phyloP scores from a whole-genome alignment of 169 alveolate species.

The Plasmodium vivax region DNA sequence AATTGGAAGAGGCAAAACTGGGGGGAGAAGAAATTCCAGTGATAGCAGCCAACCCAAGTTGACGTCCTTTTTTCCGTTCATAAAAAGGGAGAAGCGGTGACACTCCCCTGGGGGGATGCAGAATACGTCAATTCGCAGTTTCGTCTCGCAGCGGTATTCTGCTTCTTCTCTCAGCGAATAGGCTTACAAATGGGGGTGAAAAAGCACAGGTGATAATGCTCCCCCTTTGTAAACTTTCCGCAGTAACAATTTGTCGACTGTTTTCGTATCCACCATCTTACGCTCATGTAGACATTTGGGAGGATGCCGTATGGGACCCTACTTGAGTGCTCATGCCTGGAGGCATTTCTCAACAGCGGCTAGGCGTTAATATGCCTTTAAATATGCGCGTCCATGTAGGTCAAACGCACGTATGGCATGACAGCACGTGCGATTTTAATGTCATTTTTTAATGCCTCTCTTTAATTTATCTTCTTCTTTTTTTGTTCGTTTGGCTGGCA shows the following conservation, averaged over 20 bases:
- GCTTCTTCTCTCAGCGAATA: background rate
- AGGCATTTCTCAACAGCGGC: background rate
- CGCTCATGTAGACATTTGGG: background rate
- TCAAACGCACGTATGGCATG: background rate
- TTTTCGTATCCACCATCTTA: background rate
- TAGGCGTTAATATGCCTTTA: background rate
- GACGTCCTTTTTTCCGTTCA: conserved; percentile 42
- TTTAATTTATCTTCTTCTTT: background rate
- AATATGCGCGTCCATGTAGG: background rate
- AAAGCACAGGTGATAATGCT: background rate
- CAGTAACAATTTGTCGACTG: background rate
- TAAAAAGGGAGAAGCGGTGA: conserved; percentile 16
- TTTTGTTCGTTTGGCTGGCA: background rate
- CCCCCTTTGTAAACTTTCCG: background rate
- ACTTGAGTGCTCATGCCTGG: background rate
- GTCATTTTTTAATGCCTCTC: background rate
- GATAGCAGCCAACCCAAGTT: conserved; percentile 37
- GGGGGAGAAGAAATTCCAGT: conserved; percentile 1
- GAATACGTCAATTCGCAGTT: background rate
- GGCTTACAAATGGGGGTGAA: background rate
- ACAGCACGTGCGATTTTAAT: background rate
- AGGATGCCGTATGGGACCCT: background rate
- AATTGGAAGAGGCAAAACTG: background rate
- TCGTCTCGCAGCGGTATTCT: background rate
- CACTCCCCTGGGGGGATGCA: background rate